These are phyloP conservation scores for Penicillium brasilianum DNA, from an alignment of 2,329 filamentous ascomycete genomes.

Conservation along the genomic window DNA sequence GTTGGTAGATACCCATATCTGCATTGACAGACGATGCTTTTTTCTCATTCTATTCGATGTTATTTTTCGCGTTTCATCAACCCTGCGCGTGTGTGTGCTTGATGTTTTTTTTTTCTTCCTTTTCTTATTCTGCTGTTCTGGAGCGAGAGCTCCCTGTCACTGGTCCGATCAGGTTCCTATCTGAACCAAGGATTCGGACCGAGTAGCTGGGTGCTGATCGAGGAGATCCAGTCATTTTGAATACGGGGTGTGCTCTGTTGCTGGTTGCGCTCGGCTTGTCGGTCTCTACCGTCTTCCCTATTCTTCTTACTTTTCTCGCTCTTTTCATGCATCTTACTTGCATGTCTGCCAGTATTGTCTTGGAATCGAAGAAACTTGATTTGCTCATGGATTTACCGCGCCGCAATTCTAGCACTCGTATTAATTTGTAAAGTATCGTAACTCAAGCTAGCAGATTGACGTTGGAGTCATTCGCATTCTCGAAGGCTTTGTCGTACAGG, in stretches of 20 bases:
- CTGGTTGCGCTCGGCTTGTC: constrained; percentile 11
- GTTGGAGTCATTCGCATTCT: no score
- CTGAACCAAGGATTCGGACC: background rate
- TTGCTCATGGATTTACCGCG: background rate
- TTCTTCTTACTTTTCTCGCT: constrained; percentile 18
- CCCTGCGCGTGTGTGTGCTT: constrained; percentile 21
- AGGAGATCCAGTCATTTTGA: constrained; percentile 19
- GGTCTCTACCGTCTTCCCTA: constrained; percentile 8
- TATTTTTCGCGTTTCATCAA: constrained; percentile 17
- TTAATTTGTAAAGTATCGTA: background rate
- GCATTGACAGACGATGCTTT: constrained; percentile 39
- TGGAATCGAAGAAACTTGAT: constrained; percentile 23
- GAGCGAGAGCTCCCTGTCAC: constrained; percentile 9
- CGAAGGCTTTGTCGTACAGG: background rate
- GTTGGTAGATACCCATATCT: constrained; percentile 52
- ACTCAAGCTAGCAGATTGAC: background rate
- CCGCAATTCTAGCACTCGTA: background rate
- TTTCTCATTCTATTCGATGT: constrained; percentile 24
- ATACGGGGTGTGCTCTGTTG: constrained; percentile 15
- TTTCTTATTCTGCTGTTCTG: constrained; percentile 15
- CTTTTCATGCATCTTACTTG: constrained; percentile 23
- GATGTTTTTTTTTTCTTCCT: constrained; percentile 23
- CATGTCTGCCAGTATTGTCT: constrained; percentile 16
- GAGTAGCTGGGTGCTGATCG: background rate
- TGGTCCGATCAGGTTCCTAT: background rate